phyloP scores from a whole-genome alignment of 345 rosid species.

The Camelina sativa region DNA sequence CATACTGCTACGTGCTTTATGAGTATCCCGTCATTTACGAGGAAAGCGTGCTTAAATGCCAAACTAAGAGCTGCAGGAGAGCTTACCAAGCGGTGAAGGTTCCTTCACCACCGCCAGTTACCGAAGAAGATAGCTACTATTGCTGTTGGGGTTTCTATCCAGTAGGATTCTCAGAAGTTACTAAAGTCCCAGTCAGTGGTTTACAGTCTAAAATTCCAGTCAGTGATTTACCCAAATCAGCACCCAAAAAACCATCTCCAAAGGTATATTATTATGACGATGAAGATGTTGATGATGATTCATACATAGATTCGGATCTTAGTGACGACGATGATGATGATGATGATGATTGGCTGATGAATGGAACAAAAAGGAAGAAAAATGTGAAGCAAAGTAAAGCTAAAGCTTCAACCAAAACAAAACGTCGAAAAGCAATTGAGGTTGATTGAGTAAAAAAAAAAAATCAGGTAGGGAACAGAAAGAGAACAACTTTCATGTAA shows the following conservation, averaged over 20 bases:
- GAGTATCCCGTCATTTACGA: conserved; percentile 77
- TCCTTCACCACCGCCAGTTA: conserved; percentile 63
- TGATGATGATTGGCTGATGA: conserved; percentile 55
- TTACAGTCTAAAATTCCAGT: conserved; percentile 20
- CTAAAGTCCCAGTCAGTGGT: conserved; percentile 33
- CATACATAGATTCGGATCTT: conserved; percentile 57
- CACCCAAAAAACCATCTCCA: conserved; percentile 41
- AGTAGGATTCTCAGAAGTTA: conserved; percentile 57
- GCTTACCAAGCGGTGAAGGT: conserved; percentile 79
- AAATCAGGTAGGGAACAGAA: not conserved
- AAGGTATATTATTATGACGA: conserved; percentile 51
- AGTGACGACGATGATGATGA: conserved; percentile 60
- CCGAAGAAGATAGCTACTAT: conserved; percentile 60
- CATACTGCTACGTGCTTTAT: conserved; percentile 74
- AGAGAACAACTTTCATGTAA: conserved; percentile 27
- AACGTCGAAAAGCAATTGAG: conserved; percentile 46
- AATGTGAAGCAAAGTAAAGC: conserved; percentile 47
- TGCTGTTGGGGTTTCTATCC: conserved; percentile 90
- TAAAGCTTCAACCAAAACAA: conserved; percentile 50
- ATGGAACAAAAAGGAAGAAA: conserved; percentile 45
- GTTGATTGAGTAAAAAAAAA: conserved; percentile 27
- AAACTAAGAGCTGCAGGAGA: conserved; percentile 63
- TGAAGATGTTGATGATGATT: conserved; percentile 47
- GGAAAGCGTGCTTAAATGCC: conserved; percentile 76
- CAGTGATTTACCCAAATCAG: conserved; percentile 29